These are phyloP conservation scores for Musa beccarii DNA, from an alignment of 176 grass and related monocot species.

Conservation along the genomic window DNA sequence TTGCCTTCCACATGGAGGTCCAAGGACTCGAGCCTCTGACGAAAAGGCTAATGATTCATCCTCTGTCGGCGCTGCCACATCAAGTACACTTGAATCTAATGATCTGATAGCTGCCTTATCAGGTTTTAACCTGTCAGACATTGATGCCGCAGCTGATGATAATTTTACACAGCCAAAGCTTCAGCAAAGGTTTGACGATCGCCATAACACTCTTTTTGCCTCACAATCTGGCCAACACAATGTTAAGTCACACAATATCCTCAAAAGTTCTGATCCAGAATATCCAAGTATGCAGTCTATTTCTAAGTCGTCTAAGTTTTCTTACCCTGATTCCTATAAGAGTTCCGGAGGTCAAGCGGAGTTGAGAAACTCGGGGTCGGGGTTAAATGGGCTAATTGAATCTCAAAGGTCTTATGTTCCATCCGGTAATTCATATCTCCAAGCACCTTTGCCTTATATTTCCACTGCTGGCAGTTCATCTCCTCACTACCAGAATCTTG, in stretches of 20 bases:
- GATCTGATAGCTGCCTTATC: slow-evolving; percentile 19
- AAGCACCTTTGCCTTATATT: neutral
- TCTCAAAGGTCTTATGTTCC: neutral
- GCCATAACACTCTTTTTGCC: slow-evolving; percentile 11
- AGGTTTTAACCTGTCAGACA: neutral
- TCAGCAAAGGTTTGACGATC: slow-evolving; percentile 1
- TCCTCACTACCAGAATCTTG: slow-evolving; percentile 16
- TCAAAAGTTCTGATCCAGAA: slow-evolving; percentile 10
- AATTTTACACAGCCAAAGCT: neutral
- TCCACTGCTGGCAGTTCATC: neutral
- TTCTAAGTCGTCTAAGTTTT: neutral
- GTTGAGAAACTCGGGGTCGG: neutral
- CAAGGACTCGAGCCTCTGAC: neutral
- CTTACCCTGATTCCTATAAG: neutral
- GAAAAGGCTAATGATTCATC: neutral
- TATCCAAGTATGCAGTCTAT: neutral
- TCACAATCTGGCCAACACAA: slow-evolving; percentile 9
- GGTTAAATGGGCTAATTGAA: slow-evolving; percentile 7
- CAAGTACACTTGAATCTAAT: slow-evolving; percentile 1
- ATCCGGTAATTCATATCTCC: neutral
- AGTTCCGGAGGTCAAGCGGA: slow-evolving; percentile 3
- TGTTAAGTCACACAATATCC: neutral
- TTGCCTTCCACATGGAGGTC: slow-evolving; percentile 9
- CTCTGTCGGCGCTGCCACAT: neutral
- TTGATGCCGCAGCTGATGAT: neutral